These are phyloP conservation scores for Allium cepa DNA, from an alignment of 106 monocot species.

Conservation along the genomic window DNA sequence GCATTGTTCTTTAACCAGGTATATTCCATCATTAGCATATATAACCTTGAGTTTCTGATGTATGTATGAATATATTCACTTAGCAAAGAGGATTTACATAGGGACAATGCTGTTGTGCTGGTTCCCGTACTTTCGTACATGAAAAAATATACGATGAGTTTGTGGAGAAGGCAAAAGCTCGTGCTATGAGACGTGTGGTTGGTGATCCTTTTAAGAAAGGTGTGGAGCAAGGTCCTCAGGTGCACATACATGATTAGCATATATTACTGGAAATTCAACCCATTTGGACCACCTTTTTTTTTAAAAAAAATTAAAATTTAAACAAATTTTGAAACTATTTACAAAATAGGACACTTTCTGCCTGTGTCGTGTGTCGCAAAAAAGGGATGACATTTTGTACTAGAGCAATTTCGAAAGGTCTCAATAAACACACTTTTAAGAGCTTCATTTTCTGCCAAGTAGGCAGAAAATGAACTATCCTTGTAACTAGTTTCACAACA, in stretches of 20 bases:
- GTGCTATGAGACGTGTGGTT: conserved; percentile 54
- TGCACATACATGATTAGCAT: neutral
- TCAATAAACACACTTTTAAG: no score
- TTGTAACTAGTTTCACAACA: no score
- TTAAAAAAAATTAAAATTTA: neutral
- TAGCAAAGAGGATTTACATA: neutral
- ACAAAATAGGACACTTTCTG: neutral
- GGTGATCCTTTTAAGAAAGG: conserved; percentile 79
- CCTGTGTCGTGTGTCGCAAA: neutral
- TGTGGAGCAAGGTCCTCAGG: conserved; percentile 96
- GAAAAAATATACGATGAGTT: conserved; percentile 80
- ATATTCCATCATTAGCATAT: neutral
- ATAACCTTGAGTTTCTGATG: no score
- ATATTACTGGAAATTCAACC: neutral
- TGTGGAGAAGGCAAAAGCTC: conserved; percentile 69
- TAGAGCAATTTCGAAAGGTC: no score
- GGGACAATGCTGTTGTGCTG: conserved; percentile 61
- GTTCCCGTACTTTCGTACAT: conserved; percentile 82
- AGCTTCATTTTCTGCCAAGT: no score
- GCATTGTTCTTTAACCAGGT: conserved; percentile 71
- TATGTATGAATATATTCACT: no score
- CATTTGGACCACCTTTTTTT: neutral
- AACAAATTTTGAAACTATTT: neutral
- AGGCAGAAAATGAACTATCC: no score
- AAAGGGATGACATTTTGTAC: neutral